Conservation (phyloP, 2,329 filamentous ascomycete genomes). For the Hypoxylon sp. region DNA sequence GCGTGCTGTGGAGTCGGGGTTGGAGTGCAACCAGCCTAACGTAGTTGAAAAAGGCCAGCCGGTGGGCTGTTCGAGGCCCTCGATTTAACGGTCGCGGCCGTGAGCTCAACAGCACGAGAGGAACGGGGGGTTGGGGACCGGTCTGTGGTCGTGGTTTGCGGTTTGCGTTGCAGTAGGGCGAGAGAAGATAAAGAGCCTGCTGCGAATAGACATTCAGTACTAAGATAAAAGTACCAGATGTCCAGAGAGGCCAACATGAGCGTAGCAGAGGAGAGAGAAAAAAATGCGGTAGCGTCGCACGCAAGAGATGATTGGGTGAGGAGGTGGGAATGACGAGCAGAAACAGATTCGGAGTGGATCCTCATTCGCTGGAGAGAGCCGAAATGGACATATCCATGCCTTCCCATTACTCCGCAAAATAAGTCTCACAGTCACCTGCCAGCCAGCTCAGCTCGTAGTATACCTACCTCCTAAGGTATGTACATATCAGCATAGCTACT, state of each 20-base stretch:
- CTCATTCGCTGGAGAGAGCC: slow-evolving; percentile 38
- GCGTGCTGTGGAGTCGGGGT: slow-evolving; percentile 16
- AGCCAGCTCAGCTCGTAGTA: too few relatives aligned
- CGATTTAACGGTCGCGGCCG: too few relatives aligned
- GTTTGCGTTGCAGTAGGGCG: slow-evolving; percentile 29
- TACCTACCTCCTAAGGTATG: too few relatives aligned
- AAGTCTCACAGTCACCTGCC: slow-evolving; percentile 27
- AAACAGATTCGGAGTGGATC: slow-evolving; percentile 23
- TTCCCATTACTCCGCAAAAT: slow-evolving; percentile 30
- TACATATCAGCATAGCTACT: too few relatives aligned
- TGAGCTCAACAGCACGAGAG: too few relatives aligned
- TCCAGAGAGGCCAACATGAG: not conserved
- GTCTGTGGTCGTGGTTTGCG: slow-evolving; percentile 20
- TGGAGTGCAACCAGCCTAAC: slow-evolving; percentile 10
- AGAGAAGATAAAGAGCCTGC: slow-evolving; percentile 8
- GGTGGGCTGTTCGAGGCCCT: not conserved
- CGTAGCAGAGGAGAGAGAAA: not conserved
- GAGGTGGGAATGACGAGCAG: slow-evolving; percentile 35
- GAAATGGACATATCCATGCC: slow-evolving; percentile 14
- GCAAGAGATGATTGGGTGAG: slow-evolving; percentile 23
- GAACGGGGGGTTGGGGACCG: not conserved
- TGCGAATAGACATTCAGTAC: slow-evolving; percentile 21
- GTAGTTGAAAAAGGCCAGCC: slow-evolving; percentile 3
- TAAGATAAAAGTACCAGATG: not conserved
- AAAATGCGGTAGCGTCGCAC: slow-evolving; percentile 16